Percentiles rank a stretch among this genome's conserved stretches.
These are phyloP conservation scores for Backusella liffmaniae DNA, from an alignment of 192 early-diverging fungal genomes.

Conservation along the genomic window DNA sequence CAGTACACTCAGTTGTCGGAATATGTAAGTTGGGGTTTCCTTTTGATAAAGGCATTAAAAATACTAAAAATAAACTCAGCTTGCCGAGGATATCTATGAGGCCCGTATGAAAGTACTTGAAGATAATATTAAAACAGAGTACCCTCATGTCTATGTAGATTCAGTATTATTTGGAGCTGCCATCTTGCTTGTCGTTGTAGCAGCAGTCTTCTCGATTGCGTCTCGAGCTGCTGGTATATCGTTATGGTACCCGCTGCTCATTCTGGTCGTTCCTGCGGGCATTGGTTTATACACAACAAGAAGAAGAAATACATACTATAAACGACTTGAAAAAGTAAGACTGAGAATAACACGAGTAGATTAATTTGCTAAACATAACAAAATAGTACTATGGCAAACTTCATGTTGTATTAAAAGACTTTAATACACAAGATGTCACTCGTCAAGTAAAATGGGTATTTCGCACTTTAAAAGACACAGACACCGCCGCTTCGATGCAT, in stretches of 20 bases:
- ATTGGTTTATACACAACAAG: background rate
- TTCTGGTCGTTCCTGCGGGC: conserved; percentile 15
- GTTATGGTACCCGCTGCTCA: conserved; percentile 24
- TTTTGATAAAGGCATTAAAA: background rate
- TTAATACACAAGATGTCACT: background rate
- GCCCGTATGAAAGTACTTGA: conserved; percentile 6
- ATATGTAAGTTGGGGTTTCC: background rate
- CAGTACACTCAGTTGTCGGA: conserved; percentile 1
- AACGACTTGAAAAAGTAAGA: background rate
- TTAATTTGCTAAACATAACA: background rate
- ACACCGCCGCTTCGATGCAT: conserved; percentile 9
- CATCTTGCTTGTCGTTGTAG: conserved; percentile 12
- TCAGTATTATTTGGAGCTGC: conserved; percentile 13
- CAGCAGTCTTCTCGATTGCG: conserved; percentile 22
- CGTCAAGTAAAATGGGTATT: conserved; percentile 6
- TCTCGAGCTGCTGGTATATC: conserved; percentile 27
- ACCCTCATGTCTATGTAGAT: conserved; percentile 16
- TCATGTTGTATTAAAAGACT: background rate
- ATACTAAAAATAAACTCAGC: background rate
- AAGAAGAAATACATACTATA: conserved; percentile 5
- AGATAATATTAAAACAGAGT: background rate
- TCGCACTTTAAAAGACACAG: background rate
- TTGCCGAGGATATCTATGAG: conserved; percentile 10
- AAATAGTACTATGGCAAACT: background rate
- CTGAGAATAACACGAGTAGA: background rate